Evolutionary conservation across 345 rosid genomes (phyloP).

Genomic region (Dimocarpus longan): DNA sequence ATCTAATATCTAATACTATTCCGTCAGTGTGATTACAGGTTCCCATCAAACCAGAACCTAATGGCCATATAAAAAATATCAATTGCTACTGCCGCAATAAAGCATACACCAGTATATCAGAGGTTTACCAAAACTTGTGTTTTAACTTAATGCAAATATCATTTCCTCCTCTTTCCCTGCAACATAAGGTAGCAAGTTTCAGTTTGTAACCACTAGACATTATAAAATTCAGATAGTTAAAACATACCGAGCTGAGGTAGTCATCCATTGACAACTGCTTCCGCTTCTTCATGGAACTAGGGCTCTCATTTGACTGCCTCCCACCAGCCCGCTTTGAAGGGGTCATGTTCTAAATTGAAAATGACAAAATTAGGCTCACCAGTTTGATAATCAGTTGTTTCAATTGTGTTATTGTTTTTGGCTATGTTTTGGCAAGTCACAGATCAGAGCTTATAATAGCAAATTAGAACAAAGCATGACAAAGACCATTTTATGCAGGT

Average conservation of each 20-base stretch:
- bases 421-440: neutral
- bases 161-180: constrained; percentile 80
- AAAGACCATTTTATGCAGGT: neutral
- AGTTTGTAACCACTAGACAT: neutral
- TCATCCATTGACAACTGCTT: constrained; percentile 91
- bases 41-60: constrained; percentile 8
- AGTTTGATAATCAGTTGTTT: neutral
- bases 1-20: constrained; percentile 1
- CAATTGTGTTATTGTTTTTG: neutral
- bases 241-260: constrained; percentile 55
- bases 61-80: neutral
- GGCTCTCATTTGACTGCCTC: constrained; percentile 72
- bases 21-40: neutral
- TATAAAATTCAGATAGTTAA: neutral
- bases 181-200: constrained; percentile 10
- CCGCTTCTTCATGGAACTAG: constrained; percentile 63
- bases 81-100: neutral
- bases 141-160: constrained; percentile 24
- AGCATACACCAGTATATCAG: neutral
- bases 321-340: constrained; percentile 72
- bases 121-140: constrained; percentile 18
- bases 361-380: neutral
- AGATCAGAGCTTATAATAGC: neutral
- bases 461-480: too few relatives aligned
- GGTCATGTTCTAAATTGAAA: constrained; percentile 49